phyloP scores from a whole-genome alignment of 306 rosid genomes.

The Luffa acutangula region DNA sequence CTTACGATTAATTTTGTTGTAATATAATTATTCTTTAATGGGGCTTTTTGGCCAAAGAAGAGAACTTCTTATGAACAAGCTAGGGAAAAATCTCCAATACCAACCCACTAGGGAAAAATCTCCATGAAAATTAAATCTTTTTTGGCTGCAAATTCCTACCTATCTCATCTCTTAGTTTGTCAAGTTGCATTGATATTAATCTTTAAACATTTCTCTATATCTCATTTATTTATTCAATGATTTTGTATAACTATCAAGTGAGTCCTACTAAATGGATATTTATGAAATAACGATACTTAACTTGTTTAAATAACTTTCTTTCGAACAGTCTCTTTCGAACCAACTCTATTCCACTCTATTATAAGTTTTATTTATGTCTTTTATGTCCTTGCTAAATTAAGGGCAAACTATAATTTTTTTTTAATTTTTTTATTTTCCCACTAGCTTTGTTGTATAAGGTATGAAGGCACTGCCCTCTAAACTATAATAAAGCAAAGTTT shows the following conservation, averaged over 20 bases:
- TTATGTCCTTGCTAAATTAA: neutral
- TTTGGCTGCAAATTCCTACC: neutral
- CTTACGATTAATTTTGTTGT: neutral
- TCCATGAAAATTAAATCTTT: neutral
- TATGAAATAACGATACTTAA: too few relatives aligned
- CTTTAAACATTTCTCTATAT: too few relatives aligned
- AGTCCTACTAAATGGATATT: too few relatives aligned
- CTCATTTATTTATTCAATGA: too few relatives aligned
- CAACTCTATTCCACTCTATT: neutral
- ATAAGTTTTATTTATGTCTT: neutral
- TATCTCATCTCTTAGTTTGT: neutral
- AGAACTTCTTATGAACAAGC: neutral
- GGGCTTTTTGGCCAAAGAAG: neutral
- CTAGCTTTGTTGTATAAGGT: neutral
- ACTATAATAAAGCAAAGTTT: neutral
- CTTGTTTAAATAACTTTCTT: neutral
- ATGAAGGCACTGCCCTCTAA: neutral
- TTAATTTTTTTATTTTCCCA: neutral
- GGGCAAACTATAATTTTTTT: neutral
- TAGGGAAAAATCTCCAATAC: neutral
- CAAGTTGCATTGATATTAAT: too few relatives aligned
- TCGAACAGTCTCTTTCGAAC: neutral
- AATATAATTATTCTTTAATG: neutral
- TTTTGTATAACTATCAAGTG: too few relatives aligned
- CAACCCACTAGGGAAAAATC: neutral